Percentiles rank a stretch among this genome's conserved stretches.
phyloP scores from a whole-genome alignment of 2,329 filamentous ascomycete species.

The Pyrenochaeta sp. region DNA sequence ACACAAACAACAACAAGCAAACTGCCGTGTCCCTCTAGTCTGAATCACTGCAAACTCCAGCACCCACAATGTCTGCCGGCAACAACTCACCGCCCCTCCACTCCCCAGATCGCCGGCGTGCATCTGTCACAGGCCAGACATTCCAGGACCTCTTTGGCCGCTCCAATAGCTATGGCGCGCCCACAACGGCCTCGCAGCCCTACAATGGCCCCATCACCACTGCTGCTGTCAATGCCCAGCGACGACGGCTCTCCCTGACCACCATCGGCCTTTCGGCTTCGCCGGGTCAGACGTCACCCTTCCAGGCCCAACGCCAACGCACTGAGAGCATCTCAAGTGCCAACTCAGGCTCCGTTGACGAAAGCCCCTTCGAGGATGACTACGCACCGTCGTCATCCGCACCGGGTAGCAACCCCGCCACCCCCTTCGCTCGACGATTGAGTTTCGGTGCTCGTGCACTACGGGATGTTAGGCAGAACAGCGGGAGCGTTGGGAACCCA shows the following conservation, averaged over 20 bases:
- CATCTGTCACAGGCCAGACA: conserved; percentile 57
- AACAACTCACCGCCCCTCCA: conserved; percentile 50
- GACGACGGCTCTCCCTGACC: conserved; percentile 58
- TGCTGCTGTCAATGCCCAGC: conserved; percentile 58
- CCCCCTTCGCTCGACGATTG: conserved; percentile 82
- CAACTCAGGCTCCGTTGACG: conserved; percentile 57
- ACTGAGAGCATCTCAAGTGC: conserved; percentile 58
- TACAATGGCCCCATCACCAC: conserved; percentile 57
- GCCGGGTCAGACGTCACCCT: conserved; percentile 53
- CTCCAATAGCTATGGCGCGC: conserved; percentile 43
- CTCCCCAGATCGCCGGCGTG: conserved; percentile 52
- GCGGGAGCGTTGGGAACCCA: conserved; percentile 61
- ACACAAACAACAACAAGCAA: conserved; percentile 1
- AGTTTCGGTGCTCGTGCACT: conserved; percentile 88
- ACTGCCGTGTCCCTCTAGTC: too few species aligned
- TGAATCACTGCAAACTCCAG: conserved; percentile 4
- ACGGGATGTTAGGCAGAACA: conserved; percentile 69
- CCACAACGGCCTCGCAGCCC: conserved; percentile 34
- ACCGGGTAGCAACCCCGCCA: conserved; percentile 67
- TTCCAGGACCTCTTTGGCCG: conserved; percentile 58
- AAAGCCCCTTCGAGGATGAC: conserved; percentile 64
- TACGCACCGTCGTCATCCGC: conserved; percentile 59
- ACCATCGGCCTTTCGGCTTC: conserved; percentile 57
- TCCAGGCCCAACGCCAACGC: conserved; percentile 47
- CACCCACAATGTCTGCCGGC: conserved; percentile 45